A percentile compares a stretch with the other conserved stretches of the same genome.
These are phyloP conservation scores for Brassica nigra DNA, from an alignment of 345 rosid genomes.

Conservation along the genomic window DNA sequence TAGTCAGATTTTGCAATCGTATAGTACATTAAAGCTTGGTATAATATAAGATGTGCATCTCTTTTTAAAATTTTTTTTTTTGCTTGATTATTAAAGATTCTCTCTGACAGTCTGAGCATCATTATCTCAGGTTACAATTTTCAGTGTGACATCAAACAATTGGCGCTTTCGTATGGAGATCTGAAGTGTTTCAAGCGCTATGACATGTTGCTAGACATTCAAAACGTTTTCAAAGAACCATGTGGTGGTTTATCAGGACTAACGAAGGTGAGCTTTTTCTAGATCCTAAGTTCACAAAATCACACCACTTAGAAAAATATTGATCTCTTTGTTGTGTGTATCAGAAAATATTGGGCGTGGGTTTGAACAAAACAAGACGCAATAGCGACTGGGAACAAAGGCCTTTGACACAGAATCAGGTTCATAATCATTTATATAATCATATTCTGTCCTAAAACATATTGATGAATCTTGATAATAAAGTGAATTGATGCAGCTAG, in stretches of 20 bases:
- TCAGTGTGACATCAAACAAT: conserved; percentile 71
- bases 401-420: conserved; percentile 83
- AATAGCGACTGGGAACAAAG: conserved; percentile 90
- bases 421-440: conserved; percentile 19
- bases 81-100: not conserved
- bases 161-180: conserved; percentile 66
- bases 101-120: not conserved
- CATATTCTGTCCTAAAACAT: not conserved
- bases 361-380: conserved; percentile 87
- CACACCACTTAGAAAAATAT: not conserved
- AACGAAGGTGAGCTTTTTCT: conserved; percentile 55
- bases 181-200: conserved; percentile 81
- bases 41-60: conserved; percentile 43
- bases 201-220: conserved; percentile 83
- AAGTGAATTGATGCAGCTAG: conserved; percentile 56
- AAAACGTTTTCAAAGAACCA: conserved; percentile 64
- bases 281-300: not conserved
- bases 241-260: conserved; percentile 88
- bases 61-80: not conserved
- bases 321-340: conserved; percentile 12
- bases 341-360: conserved; percentile 85
- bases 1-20: conserved; percentile 72
- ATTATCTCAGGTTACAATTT: conserved; percentile 74
- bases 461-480: not conserved
- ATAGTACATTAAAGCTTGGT: conserved; percentile 78